Percentiles rank a stretch among this genome's conserved stretches.
phyloP scores from a whole-genome alignment of 2,329 filamentous ascomycete species.

The Microsporum canis region DNA sequence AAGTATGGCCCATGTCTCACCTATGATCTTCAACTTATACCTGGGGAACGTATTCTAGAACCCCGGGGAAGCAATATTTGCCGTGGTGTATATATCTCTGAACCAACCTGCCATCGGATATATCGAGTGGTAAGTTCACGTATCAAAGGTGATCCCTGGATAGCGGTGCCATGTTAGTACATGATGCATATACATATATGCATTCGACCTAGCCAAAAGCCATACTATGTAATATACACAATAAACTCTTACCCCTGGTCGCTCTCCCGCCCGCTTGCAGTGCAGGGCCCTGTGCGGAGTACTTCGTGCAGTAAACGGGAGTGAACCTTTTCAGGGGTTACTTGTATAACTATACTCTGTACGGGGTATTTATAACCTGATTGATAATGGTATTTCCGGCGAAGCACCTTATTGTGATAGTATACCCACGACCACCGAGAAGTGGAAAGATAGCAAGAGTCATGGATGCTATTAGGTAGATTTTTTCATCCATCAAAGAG shows the following conservation, averaged over 20 bases:
- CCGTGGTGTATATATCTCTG: not conserved
- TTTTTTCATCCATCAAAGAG: too few species aligned
- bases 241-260: not conserved
- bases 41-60: not conserved
- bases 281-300: not conserved
- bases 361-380: too few species aligned
- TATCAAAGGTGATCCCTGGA: not conserved
- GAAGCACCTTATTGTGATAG: too few species aligned
- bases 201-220: not conserved
- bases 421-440: too few species aligned
- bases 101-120: not conserved
- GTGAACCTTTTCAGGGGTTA: too few species aligned
- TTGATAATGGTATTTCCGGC: too few species aligned
- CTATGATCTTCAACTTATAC: not conserved
- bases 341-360: too few species aligned
- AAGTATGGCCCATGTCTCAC: not conserved
- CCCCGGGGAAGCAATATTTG: not conserved
- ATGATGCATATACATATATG: not conserved
- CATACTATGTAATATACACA: not conserved
- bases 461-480: too few species aligned
- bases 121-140: not conserved
- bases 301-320: not conserved
- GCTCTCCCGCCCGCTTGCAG: not conserved
- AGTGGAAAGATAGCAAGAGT: too few species aligned
- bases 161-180: not conserved